phyloP scores from a whole-genome alignment of 306 rosid genomes.

The Astragalus membranaceus region DNA sequence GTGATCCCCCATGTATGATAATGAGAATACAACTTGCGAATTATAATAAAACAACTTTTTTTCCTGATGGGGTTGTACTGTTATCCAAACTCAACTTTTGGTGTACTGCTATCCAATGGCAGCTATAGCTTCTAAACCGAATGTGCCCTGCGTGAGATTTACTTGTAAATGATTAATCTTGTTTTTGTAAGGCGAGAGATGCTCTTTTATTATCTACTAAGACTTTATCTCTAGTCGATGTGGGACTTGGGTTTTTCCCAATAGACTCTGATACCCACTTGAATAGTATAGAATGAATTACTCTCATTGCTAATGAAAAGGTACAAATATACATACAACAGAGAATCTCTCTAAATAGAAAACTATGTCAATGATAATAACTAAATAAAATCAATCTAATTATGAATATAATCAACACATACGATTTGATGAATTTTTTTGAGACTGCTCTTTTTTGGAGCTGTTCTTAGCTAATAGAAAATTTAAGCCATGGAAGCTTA shows the following conservation, averaged over 20 bases:
- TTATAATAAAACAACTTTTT: neutral
- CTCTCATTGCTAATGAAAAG: too few relatives aligned
- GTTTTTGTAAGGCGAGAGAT: too few relatives aligned
- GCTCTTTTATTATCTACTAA: too few relatives aligned
- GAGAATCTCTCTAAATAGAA: too few relatives aligned
- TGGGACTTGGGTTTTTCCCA: too few relatives aligned
- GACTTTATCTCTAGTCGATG: too few relatives aligned
- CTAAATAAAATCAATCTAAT: too few relatives aligned
- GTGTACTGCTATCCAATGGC: neutral
- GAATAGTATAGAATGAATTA: too few relatives aligned
- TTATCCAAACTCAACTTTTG: neutral
- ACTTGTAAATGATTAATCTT: neutral
- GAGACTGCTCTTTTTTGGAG: neutral
- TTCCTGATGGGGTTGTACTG: neutral
- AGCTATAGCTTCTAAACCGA: neutral
- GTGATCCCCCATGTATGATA: neutral
- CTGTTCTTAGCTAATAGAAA: neutral
- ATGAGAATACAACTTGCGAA: neutral
- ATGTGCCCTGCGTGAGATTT: neutral
- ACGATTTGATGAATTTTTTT: neutral
- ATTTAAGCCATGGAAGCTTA: neutral
- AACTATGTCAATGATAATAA: too few relatives aligned
- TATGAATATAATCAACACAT: neutral
- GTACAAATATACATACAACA: too few relatives aligned
- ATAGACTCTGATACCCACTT: too few relatives aligned